Base-by-base conservation (phyloP, 1,284 basidiomycete species). In the Cerrena zonata region DNA sequence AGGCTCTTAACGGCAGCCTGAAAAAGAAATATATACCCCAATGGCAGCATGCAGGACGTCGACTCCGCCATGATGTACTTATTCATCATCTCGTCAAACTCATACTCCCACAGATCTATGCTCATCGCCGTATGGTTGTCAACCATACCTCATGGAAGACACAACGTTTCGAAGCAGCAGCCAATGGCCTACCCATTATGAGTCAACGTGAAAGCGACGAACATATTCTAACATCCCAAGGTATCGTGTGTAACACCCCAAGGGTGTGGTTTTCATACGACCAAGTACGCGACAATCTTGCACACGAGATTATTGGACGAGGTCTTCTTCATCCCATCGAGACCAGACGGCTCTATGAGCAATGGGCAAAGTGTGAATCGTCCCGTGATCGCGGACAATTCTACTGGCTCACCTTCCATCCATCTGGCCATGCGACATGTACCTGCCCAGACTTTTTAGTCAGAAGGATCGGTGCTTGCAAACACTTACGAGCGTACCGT, bases 1-100 rank as follows among this genome's bases (percentile, higher is more conserved):
- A 74, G 50, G 65, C 68, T 0, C 71, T 74, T 56, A 73, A 73
- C 46, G 56, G 62, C 5, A 48, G 65, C 3, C 54, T 73, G 2
- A 72, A 73, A 53, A 40, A 54, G 10, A 66, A 62, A 36, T 56
- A 69, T 45, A 34, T 71, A 2, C 56, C 41, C 0, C 53, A 55
- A 19, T 63, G 56, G 56, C 63, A 65, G 38, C 60, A 58, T 24
- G 59, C 55, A 11, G 64, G 69, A 1, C 51, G 50, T 10, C 56
- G 64, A 0, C 59, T 51, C 10, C 45, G 49, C n/a, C 40, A 46
- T 13, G 49, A 51, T 36, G 45, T 51, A 13, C 44, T 51, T 12
- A 39, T 51, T 24, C 36, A 39, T 25, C 42, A 45, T 47, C 44
- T 51, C 4, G 22, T 47, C 23, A 18, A 11, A 2, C 10, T 15